Percentiles rank a stretch among this genome's conserved stretches.
Evolutionary conservation across 2,329 filamentous ascomycete species (phyloP).

Genomic region (Aspergillus sojae): DNA sequence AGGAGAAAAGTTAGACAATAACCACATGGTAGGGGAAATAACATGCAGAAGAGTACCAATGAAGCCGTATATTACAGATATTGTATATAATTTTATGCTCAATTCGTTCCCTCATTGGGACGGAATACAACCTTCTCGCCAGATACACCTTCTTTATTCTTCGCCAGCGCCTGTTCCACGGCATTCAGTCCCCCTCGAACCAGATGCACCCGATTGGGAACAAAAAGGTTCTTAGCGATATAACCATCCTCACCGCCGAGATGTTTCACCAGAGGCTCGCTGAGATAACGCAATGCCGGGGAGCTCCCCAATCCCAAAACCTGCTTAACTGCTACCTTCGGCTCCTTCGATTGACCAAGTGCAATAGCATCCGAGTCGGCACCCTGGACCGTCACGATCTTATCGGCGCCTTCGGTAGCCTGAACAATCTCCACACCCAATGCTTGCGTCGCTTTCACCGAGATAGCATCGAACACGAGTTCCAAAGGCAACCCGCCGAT

Average conservation of each 20-base stretch:
- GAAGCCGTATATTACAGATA: too few species aligned
- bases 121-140: constrained; percentile 23
- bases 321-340: constrained; percentile 16
- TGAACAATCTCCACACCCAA: constrained; percentile 34
- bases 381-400: constrained; percentile 12
- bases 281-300: constrained; percentile 30
- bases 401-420: constrained; percentile 13
- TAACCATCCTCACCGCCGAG: constrained; percentile 30
- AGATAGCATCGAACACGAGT: constrained; percentile 38
- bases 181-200: constrained; percentile 32
- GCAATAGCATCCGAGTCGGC: background rate
- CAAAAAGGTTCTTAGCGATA: constrained; percentile 32
- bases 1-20: too few species aligned
- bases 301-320: constrained; percentile 29
- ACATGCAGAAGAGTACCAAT: too few species aligned
- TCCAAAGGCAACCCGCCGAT: constrained; percentile 29
- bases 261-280: constrained; percentile 30
- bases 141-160: constrained; percentile 23
- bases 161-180: constrained; percentile 19
- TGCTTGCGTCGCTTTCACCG: constrained; percentile 29
- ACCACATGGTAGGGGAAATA: too few species aligned
- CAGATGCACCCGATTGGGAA: constrained; percentile 32
- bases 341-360: constrained; percentile 8
- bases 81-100: too few species aligned
- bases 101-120: background rate